Evolutionary conservation across 805 yeast genomes (phyloP).

Genomic region (Candida hispaniensis): DNA sequence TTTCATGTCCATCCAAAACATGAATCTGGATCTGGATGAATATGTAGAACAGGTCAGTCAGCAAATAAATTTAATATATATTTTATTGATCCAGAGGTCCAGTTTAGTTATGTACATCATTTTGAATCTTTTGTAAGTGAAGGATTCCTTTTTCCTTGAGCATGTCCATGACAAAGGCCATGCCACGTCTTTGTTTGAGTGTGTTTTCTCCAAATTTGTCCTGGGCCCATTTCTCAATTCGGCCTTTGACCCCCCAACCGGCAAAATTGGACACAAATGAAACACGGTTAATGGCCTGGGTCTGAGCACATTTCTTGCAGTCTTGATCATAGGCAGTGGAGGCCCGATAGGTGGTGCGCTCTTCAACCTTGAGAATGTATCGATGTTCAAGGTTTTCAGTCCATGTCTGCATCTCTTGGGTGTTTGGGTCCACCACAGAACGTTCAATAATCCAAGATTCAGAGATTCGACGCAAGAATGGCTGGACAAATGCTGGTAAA

Average conservation of each 20-base stretch:
- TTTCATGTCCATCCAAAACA: no score
- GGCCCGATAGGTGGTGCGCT: slow-evolving; percentile 46
- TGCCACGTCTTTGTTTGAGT: slow-evolving; percentile 55
- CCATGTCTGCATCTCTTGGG: slow-evolving; percentile 49
- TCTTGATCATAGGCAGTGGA: slow-evolving; percentile 10
- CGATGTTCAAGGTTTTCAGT: slow-evolving; percentile 80
- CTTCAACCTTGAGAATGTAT: slow-evolving; percentile 67
- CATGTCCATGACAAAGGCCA: slow-evolving; percentile 65
- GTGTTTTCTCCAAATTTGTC: slow-evolving; percentile 58
- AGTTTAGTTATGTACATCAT: no score
- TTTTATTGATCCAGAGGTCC: no score
- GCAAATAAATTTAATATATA: no score
- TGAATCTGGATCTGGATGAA: no score
- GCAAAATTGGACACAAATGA: slow-evolving; percentile 62
- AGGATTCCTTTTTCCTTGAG: slow-evolving; percentile 27
- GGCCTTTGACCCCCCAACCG: slow-evolving; percentile 49
- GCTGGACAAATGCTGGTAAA: slow-evolving; percentile 67
- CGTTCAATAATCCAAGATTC: slow-evolving; percentile 77
- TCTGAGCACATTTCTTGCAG: no score
- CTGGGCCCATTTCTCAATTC: slow-evolving; percentile 77
- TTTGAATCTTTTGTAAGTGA: slow-evolving; percentile 7
- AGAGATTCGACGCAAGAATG: slow-evolving; percentile 57
- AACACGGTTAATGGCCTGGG: slow-evolving; percentile 39
- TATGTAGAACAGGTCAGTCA: no score
- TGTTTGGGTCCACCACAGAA: slow-evolving; percentile 56